phyloP scores from a whole-genome alignment of 2,329 filamentous ascomycete species.

The Aspergillus texensis region DNA sequence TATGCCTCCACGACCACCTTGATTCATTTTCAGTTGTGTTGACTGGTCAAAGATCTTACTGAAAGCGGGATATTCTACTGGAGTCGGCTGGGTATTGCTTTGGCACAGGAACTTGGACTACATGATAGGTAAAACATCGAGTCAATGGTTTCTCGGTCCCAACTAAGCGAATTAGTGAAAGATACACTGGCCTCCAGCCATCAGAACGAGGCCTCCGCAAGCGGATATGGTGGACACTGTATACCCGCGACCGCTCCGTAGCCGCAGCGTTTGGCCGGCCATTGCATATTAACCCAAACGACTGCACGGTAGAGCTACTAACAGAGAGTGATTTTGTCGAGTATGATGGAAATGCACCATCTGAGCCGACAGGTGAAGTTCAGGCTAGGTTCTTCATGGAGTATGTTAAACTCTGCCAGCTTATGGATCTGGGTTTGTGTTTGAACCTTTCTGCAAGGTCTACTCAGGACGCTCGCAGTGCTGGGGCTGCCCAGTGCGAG shows the following conservation, averaged over 20 bases:
- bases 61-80: constrained; percentile 21
- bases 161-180: constrained; percentile 9
- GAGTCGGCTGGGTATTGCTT: constrained; percentile 19
- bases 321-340: constrained; percentile 15
- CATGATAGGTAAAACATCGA: constrained; percentile 9
- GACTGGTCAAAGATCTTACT: constrained; percentile 14
- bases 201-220: constrained; percentile 12
- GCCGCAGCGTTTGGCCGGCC: constrained; percentile 20
- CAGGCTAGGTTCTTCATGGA: constrained; percentile 15
- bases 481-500: constrained; percentile 17
- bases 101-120: constrained; percentile 15
- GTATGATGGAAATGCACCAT: constrained; percentile 2
- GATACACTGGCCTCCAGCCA: constrained; percentile 4
- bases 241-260: constrained; percentile 19
- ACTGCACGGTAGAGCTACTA: constrained; percentile 14
- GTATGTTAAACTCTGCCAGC: constrained; percentile 18
- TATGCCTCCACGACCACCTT: neutral
- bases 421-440: constrained; percentile 19
- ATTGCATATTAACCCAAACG: constrained; percentile 14
- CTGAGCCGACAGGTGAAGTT: neutral
- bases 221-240: constrained; percentile 21
- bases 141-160: neutral
- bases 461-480: constrained; percentile 3
- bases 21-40: neutral
- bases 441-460: constrained; percentile 14